Conservation (phyloP, 805 yeast species). For the Maudiozyma bulderi region DNA sequence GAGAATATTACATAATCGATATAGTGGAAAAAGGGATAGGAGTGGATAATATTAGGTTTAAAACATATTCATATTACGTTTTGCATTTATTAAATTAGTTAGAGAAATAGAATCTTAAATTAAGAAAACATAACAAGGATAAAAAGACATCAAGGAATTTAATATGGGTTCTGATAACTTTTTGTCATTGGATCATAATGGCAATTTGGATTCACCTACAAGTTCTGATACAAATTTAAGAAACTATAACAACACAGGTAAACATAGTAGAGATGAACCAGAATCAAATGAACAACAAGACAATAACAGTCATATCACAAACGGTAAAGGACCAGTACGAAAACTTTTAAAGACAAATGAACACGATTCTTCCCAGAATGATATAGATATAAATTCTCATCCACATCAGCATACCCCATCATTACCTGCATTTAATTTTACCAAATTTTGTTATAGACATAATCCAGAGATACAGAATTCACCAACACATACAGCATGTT, state of each 20-base stretch:
- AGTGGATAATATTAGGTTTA: too few relatives aligned
- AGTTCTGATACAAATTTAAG: background rate
- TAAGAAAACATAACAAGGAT: too few relatives aligned
- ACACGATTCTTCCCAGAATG: background rate
- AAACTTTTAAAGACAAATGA: background rate
- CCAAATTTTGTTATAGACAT: slow-evolving; percentile 81
- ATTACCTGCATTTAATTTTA: slow-evolving; percentile 40
- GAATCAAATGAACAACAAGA: background rate
- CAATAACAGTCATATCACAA: background rate
- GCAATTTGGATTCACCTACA: background rate
- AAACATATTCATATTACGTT: too few relatives aligned
- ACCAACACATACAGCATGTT: slow-evolving; percentile 19
- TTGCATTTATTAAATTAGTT: too few relatives aligned
- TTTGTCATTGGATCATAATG: background rate
- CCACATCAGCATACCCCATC: background rate
- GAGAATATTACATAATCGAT: too few relatives aligned
- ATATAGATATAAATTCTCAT: background rate
- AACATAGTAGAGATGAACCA: background rate
- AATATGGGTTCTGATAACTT: background rate
- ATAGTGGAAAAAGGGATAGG: too few relatives aligned
- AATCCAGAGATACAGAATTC: slow-evolving; percentile 73
- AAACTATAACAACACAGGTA: background rate
- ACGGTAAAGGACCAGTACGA: background rate
- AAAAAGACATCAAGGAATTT: too few relatives aligned
- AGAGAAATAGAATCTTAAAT: too few relatives aligned